Percentiles rank a stretch among this genome's conserved stretches.
Evolutionary conservation across 352 stramenopile species (phyloP).

Genomic region (Phytopythium oedochilum): DNA sequence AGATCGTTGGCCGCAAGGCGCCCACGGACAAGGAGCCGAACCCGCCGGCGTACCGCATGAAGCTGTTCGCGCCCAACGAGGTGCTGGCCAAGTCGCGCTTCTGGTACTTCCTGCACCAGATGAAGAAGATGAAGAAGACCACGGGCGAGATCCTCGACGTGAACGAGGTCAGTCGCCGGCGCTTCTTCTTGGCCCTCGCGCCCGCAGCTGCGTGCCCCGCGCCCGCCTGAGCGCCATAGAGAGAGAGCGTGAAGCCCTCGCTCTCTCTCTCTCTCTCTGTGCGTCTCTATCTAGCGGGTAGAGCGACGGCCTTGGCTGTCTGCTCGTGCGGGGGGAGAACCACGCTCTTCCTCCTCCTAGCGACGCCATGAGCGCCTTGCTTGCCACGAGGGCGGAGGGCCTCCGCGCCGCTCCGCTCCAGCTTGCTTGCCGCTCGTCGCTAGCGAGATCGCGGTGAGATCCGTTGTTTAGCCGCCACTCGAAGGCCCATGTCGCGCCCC

Average conservation of each 20-base stretch:
- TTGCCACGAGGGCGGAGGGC: conserved; percentile 77
- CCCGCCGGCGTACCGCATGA: conserved; percentile 99
- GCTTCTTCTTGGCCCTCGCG: too few relatives aligned
- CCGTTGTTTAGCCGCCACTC: conserved; percentile 52
- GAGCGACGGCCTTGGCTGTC: not conserved
- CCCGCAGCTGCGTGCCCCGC: conserved; percentile 1
- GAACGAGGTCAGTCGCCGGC: conserved; percentile 94
- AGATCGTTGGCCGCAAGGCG: conserved; percentile 99
- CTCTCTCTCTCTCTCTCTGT: not conserved
- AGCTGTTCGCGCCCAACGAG: conserved; percentile 94
- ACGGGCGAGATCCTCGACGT: conserved; percentile 99
- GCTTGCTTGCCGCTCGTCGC: conserved; percentile 81
- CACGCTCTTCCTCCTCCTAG: conserved; percentile 29
- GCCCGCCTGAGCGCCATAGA: not conserved
- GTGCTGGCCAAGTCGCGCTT: conserved; percentile 99
- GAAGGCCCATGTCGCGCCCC: not conserved
- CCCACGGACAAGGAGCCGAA: conserved; percentile 97
- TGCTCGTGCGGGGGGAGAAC: not conserved
- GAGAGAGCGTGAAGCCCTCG: too few relatives aligned
- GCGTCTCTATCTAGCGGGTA: not conserved
- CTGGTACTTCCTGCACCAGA: conserved; percentile 99
- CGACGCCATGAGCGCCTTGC: conserved; percentile 66
- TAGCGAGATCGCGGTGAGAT: conserved; percentile 43
- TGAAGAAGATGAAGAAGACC: conserved; percentile 99
- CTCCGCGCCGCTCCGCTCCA: conserved; percentile 45